A percentile compares a stretch with the other conserved stretches of the same genome.
Conservation (phyloP, 768 basidiomycete species). For the Boletus pseudopeckii region DNA sequence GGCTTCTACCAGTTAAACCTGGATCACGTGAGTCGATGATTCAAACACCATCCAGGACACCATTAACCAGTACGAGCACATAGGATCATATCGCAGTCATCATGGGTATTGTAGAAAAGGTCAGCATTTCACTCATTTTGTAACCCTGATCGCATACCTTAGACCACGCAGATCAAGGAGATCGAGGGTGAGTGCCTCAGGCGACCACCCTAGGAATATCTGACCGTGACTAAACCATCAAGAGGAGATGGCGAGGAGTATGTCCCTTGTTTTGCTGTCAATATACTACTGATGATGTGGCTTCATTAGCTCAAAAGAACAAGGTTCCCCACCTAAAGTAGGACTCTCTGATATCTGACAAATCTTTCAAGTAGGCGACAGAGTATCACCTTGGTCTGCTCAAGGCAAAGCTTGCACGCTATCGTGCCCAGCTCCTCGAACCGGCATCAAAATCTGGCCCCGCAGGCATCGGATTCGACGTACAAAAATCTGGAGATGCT, state of each 20-base stretch:
- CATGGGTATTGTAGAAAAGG: conserved; percentile 97
- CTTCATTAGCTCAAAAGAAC: conserved; percentile 81
- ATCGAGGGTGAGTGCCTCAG: conserved; percentile 75
- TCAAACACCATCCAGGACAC: neutral
- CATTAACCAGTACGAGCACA: neutral
- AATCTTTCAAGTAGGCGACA: conserved; percentile 58
- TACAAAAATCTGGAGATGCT: conserved; percentile 85
- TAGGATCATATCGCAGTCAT: conserved; percentile 20
- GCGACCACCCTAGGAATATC: neutral
- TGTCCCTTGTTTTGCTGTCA: conserved; percentile 33
- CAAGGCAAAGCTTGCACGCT: conserved; percentile 92
- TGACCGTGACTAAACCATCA: conserved; percentile 11
- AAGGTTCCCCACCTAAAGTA: conserved; percentile 50
- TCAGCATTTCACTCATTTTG: conserved; percentile 16
- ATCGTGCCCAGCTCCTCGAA: conserved; percentile 92
- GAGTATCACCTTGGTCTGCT: conserved; percentile 92
- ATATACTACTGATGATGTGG: neutral
- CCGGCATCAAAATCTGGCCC: conserved; percentile 81
- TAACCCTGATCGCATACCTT: conserved; percentile 3
- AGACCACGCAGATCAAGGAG: conserved; percentile 74
- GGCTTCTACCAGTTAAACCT: neutral
- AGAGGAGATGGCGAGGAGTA: conserved; percentile 99
- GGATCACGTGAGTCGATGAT: conserved; percentile 9
- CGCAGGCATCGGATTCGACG: conserved; percentile 83
- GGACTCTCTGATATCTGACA: conserved; percentile 9